These are phyloP conservation scores for Sclerotinia borealis DNA, from an alignment of 2,329 filamentous ascomycete species.

Conservation along the genomic window DNA sequence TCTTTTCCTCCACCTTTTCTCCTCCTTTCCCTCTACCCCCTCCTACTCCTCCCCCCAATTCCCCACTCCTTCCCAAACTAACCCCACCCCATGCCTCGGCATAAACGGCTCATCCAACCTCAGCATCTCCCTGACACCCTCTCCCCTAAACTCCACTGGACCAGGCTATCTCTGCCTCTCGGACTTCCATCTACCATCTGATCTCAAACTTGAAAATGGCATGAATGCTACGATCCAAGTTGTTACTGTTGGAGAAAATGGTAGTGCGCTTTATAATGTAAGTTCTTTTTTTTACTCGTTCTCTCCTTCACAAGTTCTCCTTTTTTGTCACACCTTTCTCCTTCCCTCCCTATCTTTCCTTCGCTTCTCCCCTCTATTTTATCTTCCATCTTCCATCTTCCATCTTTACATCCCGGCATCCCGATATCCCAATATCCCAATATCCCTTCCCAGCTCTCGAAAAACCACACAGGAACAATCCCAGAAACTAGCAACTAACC, in stretches of 20 bases:
- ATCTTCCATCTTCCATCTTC: no score
- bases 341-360: no score
- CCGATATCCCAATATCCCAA: no score
- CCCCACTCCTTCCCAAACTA: background rate
- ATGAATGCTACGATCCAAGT: constrained; percentile 14
- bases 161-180: constrained; percentile 13
- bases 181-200: constrained; percentile 7
- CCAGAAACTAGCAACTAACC: background rate
- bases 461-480: no score
- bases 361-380: background rate
- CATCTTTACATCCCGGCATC: no score
- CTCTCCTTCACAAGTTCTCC: no score
- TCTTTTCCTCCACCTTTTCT: background rate
- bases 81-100: constrained; percentile 3
- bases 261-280: constrained; percentile 15
- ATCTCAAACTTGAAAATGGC: constrained; percentile 3
- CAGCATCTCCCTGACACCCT: constrained; percentile 7
- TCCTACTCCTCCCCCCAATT: background rate
- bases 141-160: constrained; percentile 13
- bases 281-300: background rate
- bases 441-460: no score
- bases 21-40: background rate
- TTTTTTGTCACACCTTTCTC: background rate
- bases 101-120: constrained; percentile 14
- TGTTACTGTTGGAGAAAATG: constrained; percentile 11